phyloP scores from a whole-genome alignment of 2,329 filamentous ascomycete species.

The Stagonosporopsis vannaccii region DNA sequence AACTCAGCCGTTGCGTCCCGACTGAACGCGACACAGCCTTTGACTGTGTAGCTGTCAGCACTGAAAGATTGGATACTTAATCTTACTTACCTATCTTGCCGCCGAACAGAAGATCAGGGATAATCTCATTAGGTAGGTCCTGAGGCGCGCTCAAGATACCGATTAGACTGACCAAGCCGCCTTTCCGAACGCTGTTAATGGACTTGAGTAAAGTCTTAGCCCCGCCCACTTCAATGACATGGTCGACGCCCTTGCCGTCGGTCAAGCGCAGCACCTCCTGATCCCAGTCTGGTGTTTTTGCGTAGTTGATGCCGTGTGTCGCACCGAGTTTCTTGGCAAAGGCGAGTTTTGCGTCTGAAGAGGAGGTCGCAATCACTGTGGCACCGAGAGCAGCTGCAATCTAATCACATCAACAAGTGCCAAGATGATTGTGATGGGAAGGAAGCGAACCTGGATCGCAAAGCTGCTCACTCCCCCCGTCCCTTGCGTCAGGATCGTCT shows the following conservation, averaged over 20 bases:
- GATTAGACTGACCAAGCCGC: constrained; percentile 57
- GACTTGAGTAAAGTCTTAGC: constrained; percentile 55
- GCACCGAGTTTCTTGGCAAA: constrained; percentile 56
- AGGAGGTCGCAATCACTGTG: constrained; percentile 66
- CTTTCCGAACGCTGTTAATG: constrained; percentile 54
- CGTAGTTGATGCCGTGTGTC: constrained; percentile 64
- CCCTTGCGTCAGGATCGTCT: constrained; percentile 67
- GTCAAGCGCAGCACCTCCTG: constrained; percentile 58
- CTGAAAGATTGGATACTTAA: not conserved
- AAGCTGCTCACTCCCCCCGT: constrained; percentile 55
- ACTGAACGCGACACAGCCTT: constrained; percentile 28
- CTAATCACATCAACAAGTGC: constrained; percentile 1
- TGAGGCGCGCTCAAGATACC: constrained; percentile 49
- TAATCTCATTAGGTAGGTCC: constrained; percentile 14
- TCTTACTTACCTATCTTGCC: constrained; percentile 25
- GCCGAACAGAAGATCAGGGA: constrained; percentile 25
- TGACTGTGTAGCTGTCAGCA: constrained; percentile 22
- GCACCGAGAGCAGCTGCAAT: constrained; percentile 45
- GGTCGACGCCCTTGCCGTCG: constrained; percentile 50
- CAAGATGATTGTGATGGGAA: not conserved
- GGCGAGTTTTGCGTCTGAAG: constrained; percentile 59
- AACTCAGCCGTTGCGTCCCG: constrained; percentile 28
- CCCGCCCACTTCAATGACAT: constrained; percentile 57
- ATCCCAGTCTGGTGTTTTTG: constrained; percentile 62
- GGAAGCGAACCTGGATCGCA: constrained; percentile 26